Evolutionary conservation across 345 rosid genomes (phyloP), one percentile per base, ranked within the genome.

Genomic region (Populus alba): DNA sequence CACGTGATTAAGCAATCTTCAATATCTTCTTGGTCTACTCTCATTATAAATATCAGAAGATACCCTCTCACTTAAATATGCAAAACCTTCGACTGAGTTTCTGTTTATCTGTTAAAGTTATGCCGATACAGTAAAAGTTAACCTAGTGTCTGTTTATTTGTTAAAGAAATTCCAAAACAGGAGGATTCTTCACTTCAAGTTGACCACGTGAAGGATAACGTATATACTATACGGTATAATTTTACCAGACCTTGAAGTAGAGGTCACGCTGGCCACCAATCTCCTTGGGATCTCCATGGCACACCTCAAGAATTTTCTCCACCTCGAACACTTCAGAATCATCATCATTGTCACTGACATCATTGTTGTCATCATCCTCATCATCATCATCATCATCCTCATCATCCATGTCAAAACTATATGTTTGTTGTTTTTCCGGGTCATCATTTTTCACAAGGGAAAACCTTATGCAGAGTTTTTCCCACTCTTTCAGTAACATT

Each of bases 401-500:
- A 27, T 59, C 85, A 8, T 49, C 76, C 12, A 20, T 12, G 41
- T 63, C 62, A 77, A 84, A 84, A 57, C 81, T 68, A 27, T 78
- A 67, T n/a, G 66, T 22, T 2, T 51, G 71, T 65, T 80, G 75
- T 16, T 83, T 79, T 17, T 77, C 81, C 4, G 82, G 51, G 33
- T 81, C 76, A n/a, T 22, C 53, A 67, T 76, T 49, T 72, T 71
- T 53, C 31, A 79, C 66, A 72, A 92, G 80, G 7, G 86, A 78
- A 81, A 90, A 88, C 79, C 80, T 78, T 6, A 65, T 38, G 68
- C 97, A 94, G 17, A 92, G 70, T 17, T 74, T 84, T 70, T 86
- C 83, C 97, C 97, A 94, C 69, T 90, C 93, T 70, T 85, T 87
- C 27, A 90, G 71, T 81, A 92, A 37, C 9, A 70, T 69, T 16